phyloP scores from a whole-genome alignment of 1,284 basidiomycete species.

The Tetrapyrgos nigripes region DNA sequence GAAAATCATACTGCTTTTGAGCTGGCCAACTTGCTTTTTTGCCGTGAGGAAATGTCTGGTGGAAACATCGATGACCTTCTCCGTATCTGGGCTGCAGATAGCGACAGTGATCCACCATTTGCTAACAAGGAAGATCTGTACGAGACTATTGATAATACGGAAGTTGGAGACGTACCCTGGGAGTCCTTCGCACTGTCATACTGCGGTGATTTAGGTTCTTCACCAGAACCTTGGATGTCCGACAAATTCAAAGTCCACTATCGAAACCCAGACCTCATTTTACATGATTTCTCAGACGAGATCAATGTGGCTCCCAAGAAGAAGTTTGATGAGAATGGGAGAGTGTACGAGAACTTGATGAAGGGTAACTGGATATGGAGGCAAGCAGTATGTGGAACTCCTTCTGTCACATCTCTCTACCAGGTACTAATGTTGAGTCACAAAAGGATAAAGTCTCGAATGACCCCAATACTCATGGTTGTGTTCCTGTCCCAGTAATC shows the following conservation, averaged over 20 bases:
- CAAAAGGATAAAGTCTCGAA: no score
- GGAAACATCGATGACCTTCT: conserved; percentile 20
- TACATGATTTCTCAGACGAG: conserved; percentile 25
- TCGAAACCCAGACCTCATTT: conserved; percentile 22
- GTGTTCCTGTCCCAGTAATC: conserved; percentile 37
- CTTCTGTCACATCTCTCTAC: no score
- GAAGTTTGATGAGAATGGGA: no score
- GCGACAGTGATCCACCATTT: background rate
- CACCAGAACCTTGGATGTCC: conserved; percentile 20
- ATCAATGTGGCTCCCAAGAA: no score
- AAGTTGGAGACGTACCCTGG: no score
- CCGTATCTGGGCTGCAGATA: conserved; percentile 20
- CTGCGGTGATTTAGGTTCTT: conserved; percentile 12
- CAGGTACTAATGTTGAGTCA: no score
- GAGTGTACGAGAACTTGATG: no score
- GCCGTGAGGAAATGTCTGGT: conserved; percentile 17
- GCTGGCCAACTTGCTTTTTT: conserved; percentile 24
- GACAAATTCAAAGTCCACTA: conserved; percentile 28
- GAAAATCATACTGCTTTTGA: conserved; percentile 22
- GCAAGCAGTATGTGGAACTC: conserved; percentile 22
- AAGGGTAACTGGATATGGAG: no score
- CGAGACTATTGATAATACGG: conserved; percentile 15
- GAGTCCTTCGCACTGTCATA: conserved; percentile 23
- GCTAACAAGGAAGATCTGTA: conserved; percentile 5
- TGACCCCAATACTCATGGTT: conserved; percentile 31